Evolutionary conservation across 2,329 filamentous ascomycete genomes (phyloP), one percentile per base, ranked within the genome.

Genomic region (Trichophaea hybrida): DNA sequence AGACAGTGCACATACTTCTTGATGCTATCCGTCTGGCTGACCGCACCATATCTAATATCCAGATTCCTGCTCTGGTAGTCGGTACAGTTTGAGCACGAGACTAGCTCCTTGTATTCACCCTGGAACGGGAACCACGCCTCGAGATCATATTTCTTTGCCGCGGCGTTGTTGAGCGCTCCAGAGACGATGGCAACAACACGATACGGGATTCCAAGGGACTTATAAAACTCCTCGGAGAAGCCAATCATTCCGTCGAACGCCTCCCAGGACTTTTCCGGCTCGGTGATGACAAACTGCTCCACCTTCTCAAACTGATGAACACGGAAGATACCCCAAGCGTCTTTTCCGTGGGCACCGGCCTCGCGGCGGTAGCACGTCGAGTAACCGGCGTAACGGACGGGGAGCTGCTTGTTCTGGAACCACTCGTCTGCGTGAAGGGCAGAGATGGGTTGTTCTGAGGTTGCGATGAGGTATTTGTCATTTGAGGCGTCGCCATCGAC

Each of bases 271-370:
- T 91, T 84, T 70, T 95, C 88, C 0, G 88, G 89, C 69, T 94
- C 86, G 65, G 85, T 85, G 68, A 86, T 77, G 61, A 88, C 75
- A 70, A 88, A 91, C 75, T 89, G 86, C 70, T 90, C 85, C 57
- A 88, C 82, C 80, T 94, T 96, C 73, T 97, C 91, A 70, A 97
- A 98, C 73, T 98, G 91, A 73, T 98, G 93, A 33, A 97, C 90
- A 65, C 93, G 85, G 80, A 96, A 98, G 63, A 97, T 88, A 59
- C 93, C 93, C 93, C 93, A 98, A 1, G 91, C 91, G 72, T 98
- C 89, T 71, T 88, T 86, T 34, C 89, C 85, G 70, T 93, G 91
- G 17, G 87, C 84, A 57, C 93, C 93, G 44, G 93, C 93, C 73
- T 98, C 93, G 74, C 94, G 90, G 68, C 93, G 81, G 77, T 95